phyloP scores from a whole-genome alignment of 1,139 yeast genomes.

The Ashbya aceris region DNA sequence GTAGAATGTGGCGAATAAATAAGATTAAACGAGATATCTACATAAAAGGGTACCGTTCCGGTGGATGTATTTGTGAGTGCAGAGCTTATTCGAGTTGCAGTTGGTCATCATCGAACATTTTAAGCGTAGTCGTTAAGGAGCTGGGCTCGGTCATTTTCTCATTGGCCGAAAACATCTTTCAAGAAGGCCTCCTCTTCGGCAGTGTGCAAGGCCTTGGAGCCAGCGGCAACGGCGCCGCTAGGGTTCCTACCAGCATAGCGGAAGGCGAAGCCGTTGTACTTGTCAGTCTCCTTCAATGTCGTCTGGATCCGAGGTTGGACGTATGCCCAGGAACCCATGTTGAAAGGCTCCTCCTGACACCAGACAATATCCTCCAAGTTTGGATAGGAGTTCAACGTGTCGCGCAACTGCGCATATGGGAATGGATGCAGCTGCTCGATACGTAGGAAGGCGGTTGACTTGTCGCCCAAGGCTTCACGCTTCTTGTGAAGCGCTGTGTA shows the following conservation, averaged over 20 bases:
- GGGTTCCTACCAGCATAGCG: slow-evolving; percentile 98
- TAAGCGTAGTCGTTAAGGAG: too few relatives aligned
- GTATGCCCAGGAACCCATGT: slow-evolving; percentile 85
- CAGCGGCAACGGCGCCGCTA: slow-evolving; percentile 97
- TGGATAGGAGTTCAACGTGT: slow-evolving; percentile 71
- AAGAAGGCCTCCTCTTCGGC: slow-evolving; percentile 87
- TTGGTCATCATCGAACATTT: too few relatives aligned
- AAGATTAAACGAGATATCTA: too few relatives aligned
- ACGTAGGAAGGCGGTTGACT: slow-evolving; percentile 78
- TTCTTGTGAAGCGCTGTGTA: slow-evolving; percentile 84
- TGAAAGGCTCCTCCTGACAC: slow-evolving; percentile 99
- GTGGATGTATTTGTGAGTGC: too few relatives aligned
- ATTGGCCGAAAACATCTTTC: slow-evolving; percentile 52
- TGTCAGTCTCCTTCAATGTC: slow-evolving; percentile 62
- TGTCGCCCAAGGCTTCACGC: slow-evolving; percentile 68
- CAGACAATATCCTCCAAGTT: slow-evolving; percentile 81
- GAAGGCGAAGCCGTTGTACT: slow-evolving; percentile 46
- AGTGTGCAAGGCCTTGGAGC: slow-evolving; percentile 78
- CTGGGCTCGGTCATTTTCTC: background rate
- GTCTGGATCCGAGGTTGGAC: slow-evolving; percentile 77
- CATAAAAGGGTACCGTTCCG: too few relatives aligned
- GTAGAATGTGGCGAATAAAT: too few relatives aligned
- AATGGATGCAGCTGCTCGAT: slow-evolving; percentile 96
- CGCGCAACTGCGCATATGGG: slow-evolving; percentile 94
- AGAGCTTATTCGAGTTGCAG: too few relatives aligned